A percentile compares a stretch with the other conserved stretches of the same genome.
These are phyloP conservation scores for Cucurbita moschata DNA, from an alignment of 306 rosid genomes.

Conservation along the genomic window DNA sequence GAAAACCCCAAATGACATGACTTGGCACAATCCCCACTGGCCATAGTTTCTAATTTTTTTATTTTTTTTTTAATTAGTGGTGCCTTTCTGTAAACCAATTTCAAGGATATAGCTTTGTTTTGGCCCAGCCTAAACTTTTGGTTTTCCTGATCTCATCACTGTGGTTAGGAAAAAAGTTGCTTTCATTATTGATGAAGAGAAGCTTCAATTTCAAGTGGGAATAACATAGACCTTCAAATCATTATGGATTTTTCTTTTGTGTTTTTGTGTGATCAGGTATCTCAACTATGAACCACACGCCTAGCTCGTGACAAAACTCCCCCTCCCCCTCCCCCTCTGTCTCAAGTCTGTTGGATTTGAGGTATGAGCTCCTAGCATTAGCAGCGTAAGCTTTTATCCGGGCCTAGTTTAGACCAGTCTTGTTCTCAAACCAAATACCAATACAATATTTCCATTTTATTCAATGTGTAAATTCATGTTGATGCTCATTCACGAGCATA, in stretches of 20 bases:
- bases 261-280: neutral
- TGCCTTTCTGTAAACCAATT: neutral
- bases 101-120: neutral
- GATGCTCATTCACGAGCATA: no score
- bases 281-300: neutral
- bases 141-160: neutral
- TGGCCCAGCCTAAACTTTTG: neutral
- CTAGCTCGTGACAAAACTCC: neutral
- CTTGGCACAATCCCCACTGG: slow-evolving; percentile 7
- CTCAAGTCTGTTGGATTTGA: neutral
- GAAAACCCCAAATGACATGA: slow-evolving; percentile 4
- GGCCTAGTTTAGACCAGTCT: neutral
- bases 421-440: neutral
- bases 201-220: neutral
- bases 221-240: neutral
- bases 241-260: neutral
- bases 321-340: neutral
- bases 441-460: neutral
- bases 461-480: no score
- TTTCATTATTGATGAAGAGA: neutral
- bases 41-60: neutral
- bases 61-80: neutral
- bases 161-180: neutral
- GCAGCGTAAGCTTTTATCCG: neutral
- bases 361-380: neutral